A percentile compares a stretch with the other conserved stretches of the same genome.
phyloP scores from a whole-genome alignment of 2,329 filamentous ascomycete species.

The Colletotrichum gigasporum region DNA sequence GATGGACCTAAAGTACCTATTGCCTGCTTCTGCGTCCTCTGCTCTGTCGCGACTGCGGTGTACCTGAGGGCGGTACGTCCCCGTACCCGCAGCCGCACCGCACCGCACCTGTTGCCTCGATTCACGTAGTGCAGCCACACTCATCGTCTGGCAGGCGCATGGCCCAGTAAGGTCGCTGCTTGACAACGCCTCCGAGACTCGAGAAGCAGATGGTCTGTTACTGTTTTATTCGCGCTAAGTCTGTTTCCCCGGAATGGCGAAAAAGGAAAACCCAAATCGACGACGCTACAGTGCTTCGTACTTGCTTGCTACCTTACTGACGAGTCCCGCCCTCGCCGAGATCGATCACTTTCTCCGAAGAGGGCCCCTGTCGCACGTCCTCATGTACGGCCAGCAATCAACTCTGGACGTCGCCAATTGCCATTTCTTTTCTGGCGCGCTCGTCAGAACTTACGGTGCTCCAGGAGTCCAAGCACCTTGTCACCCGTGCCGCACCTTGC shows the following conservation, averaged over 20 bases:
- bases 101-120: too few species aligned
- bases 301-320: too few species aligned
- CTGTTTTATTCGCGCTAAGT: too few species aligned
- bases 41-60: too few species aligned
- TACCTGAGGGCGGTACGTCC: too few species aligned
- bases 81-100: too few species aligned
- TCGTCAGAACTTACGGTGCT: background rate
- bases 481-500: background rate
- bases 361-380: background rate
- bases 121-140: background rate
- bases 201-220: conserved; percentile 18
- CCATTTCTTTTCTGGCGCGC: background rate
- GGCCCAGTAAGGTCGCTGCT: conserved; percentile 4
- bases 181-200: conserved; percentile 1
- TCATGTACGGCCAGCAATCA: background rate
- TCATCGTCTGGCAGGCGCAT: conserved; percentile 1
- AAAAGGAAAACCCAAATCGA: conserved; percentile 19
- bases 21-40: background rate
- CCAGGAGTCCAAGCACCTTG: background rate
- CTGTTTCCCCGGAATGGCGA: conserved; percentile 27
- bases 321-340: background rate
- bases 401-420: conserved; percentile 2
- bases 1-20: too few species aligned
- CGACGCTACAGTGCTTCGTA: too few species aligned
- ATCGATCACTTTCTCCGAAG: background rate